A percentile compares a stretch with the other conserved stretches of the same genome.
Evolutionary conservation across 257 asterid species (phyloP).

Genomic region (Petrea volubilis): DNA sequence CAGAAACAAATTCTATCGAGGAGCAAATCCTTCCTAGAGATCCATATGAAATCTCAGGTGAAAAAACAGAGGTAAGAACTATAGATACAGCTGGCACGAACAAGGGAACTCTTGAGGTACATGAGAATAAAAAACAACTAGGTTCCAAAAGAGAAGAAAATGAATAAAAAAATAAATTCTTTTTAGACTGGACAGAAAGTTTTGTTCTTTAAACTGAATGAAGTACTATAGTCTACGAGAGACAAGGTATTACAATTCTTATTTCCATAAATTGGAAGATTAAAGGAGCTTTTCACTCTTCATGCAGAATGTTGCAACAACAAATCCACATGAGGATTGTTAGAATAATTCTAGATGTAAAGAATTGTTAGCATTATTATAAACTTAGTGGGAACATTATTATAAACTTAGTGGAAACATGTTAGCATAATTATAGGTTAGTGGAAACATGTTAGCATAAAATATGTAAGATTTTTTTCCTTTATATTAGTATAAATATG

Average conservation of each 20-base stretch:
- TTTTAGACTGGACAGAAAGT: not conserved
- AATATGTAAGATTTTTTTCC: no score
- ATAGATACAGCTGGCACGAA: slow-evolving; percentile 10
- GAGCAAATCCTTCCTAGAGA: slow-evolving; percentile 21
- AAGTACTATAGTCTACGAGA: not conserved
- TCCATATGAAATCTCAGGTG: slow-evolving; percentile 24
- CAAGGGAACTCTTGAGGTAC: slow-evolving; percentile 13
- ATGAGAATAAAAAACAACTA: not conserved
- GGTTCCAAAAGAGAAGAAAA: not conserved
- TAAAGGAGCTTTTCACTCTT: not conserved
- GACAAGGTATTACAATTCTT: not conserved
- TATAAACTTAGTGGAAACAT: no score
- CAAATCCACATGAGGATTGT: slow-evolving; percentile 1
- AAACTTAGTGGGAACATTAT: no score
- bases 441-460: no score
- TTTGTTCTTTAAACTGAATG: not conserved
- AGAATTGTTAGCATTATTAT: no score
- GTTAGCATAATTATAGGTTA: no score
- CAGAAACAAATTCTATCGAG: slow-evolving; percentile 3
- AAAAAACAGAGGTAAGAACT: slow-evolving; percentile 9
- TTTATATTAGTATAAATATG: no score
- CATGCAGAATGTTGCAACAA: not conserved
- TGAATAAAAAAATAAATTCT: not conserved
- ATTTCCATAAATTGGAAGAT: not conserved
- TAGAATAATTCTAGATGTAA: no score